phyloP scores from a whole-genome alignment of 177 flowering plant species.

The Vitis hybrid region DNA sequence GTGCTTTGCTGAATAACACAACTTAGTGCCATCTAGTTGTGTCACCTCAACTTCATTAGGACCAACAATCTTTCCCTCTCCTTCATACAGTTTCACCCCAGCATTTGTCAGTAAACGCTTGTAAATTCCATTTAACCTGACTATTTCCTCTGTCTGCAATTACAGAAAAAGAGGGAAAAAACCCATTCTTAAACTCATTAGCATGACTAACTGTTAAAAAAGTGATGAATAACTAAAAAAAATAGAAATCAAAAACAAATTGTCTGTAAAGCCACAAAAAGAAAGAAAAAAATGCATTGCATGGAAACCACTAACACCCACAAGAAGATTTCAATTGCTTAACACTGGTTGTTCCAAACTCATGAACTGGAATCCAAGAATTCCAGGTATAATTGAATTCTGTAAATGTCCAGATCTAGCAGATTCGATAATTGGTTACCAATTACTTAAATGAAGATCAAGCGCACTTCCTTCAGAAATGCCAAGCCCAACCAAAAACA shows the following conservation, averaged over 20 bases:
- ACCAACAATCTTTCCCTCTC: slow-evolving; percentile 83
- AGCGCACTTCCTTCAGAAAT: background rate
- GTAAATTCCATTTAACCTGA: slow-evolving; percentile 83
- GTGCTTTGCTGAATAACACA: slow-evolving; percentile 76
- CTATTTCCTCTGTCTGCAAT: slow-evolving; percentile 89
- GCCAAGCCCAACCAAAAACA: background rate
- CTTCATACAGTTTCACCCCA: slow-evolving; percentile 92
- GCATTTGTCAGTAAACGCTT: slow-evolving; percentile 79
- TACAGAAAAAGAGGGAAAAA: slow-evolving; percentile 1
- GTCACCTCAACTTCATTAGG: slow-evolving; percentile 93
- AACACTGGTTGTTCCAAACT: too few species aligned
- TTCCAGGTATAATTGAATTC: too few species aligned
- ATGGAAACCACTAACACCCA: background rate
- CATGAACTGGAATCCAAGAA: too few species aligned
- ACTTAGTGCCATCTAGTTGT: slow-evolving; percentile 84
- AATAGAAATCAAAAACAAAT: background rate
- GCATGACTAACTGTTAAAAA: background rate
- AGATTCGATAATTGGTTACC: too few species aligned
- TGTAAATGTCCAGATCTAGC: too few species aligned
- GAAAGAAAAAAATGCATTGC: too few species aligned
- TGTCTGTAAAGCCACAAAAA: background rate
- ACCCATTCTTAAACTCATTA: background rate
- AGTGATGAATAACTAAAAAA: background rate
- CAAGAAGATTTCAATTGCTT: too few species aligned
- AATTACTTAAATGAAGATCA: background rate